Percentiles rank a stretch among this genome's conserved stretches.
Evolutionary conservation across 805 yeast genomes (phyloP).

Genomic region (Candida argentea): DNA sequence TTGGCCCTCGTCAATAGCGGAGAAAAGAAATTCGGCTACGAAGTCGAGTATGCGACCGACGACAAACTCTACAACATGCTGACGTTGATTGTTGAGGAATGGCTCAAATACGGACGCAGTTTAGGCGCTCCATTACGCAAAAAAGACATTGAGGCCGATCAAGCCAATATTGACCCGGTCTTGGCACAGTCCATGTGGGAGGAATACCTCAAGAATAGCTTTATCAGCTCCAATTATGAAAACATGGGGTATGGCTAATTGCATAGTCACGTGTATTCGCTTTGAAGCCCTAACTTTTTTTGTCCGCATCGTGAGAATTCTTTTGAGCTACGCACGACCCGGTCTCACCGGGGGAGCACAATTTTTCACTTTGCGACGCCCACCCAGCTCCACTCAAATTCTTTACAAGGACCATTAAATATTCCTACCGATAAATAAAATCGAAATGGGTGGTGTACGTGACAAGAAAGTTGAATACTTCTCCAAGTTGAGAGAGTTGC

Average conservation of each 20-base stretch:
- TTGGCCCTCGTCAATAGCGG: conserved; percentile 38
- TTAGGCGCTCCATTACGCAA: conserved; percentile 35
- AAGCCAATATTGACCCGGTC: conserved; percentile 6
- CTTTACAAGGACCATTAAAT: conserved; percentile 72
- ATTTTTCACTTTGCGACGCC: not conserved
- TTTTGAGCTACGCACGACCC: not conserved
- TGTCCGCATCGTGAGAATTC: not conserved
- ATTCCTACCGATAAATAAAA: conserved; percentile 70
- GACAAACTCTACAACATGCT: conserved; percentile 47
- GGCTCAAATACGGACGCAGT: conserved; percentile 47
- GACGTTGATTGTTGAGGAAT: conserved; percentile 48
- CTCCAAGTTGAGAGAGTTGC: conserved; percentile 85
- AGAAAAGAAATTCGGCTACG: conserved; percentile 40
- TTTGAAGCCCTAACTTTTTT: conserved; percentile 2
- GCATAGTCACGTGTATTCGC: too few relatives aligned
- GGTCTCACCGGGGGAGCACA: not conserved
- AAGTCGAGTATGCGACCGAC: conserved; percentile 62
- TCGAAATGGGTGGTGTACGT: conserved; percentile 99
- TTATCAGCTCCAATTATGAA: conserved; percentile 57
- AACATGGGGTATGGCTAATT: conserved; percentile 34
- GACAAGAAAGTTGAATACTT: conserved; percentile 96
- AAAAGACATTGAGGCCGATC: conserved; percentile 5
- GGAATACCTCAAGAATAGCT: conserved; percentile 45
- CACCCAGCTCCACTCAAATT: conserved; percentile 1
- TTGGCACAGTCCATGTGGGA: conserved; percentile 36